Evolutionary conservation across 2,329 filamentous ascomycete species (phyloP), one percentile per base, ranked within the genome.

Genomic region (Aspergillus hortae): DNA sequence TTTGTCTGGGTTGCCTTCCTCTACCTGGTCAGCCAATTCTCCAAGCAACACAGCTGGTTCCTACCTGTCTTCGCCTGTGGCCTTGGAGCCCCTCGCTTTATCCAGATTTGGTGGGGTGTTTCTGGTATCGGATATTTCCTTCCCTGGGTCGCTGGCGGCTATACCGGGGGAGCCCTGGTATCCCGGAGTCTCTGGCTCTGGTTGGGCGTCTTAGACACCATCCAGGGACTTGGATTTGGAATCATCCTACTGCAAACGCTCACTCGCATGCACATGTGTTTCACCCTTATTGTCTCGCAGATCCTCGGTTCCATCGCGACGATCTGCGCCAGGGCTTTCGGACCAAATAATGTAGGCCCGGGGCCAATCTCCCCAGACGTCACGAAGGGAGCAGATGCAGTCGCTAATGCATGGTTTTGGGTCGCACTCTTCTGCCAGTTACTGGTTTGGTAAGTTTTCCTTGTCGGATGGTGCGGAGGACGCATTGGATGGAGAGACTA

Each of bases 231-330:
- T 2, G 85, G 85, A 2, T 80, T 87, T 49, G 85, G 85, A 49
- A 87, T 87, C 83, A 82, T 87, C 47, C 72, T 88, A 4, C 68
- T 87, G 40, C 82, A 85, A 63, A 87, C 84, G 0, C 68, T 86
- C 57, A 87, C 84, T 1, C 74, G 85, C 17, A 77, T 85, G 65
- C 85, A 88, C 61, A 83, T 87, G 51, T 77, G 80, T 49, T 85
- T 83, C 57, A 81, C 83, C 0, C 71, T 87, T 19, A 75, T 85
- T 36, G 69, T 62, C 1, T 83, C 83, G 3, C 85, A 88, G 67
- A 77, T 86, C 7, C 63, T 87, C 19, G 85, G 85, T 11, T 81
- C 80, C 4, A 67, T 82, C 4, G 82, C 80, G 2, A 87, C 84
- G 2, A 87, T 87, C 35, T 74, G 81, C 27, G 84, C 82, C 1